phyloP scores from a whole-genome alignment of 352 stramenopile genomes.

The Globisporangium middletonii region DNA sequence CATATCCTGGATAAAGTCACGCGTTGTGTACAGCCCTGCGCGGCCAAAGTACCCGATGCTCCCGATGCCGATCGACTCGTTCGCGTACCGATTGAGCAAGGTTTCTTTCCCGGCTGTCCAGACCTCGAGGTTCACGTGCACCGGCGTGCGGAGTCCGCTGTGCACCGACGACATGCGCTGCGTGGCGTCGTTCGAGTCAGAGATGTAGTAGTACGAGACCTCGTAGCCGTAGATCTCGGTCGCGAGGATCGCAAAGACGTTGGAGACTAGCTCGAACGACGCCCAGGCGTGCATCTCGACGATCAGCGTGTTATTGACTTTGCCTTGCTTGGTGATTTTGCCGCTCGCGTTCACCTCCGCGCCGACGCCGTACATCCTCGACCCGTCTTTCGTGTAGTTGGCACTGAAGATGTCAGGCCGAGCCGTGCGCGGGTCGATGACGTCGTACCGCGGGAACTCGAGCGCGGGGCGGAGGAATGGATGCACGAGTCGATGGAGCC shows the following conservation, averaged over 20 bases:
- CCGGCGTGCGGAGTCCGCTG: slow-evolving; percentile 21
- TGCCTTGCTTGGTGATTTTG: slow-evolving; percentile 10
- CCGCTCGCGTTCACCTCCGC: slow-evolving; percentile 16
- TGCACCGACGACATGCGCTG: slow-evolving; percentile 27
- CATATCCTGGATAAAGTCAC: slow-evolving; percentile 21
- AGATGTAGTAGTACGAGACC: slow-evolving; percentile 10
- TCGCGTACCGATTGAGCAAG: slow-evolving; percentile 16
- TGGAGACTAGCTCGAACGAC: slow-evolving; percentile 19
- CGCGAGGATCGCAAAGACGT: slow-evolving; percentile 26
- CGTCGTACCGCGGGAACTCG: slow-evolving; percentile 12
- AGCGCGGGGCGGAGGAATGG: slow-evolving; percentile 25
- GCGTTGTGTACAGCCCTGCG: slow-evolving; percentile 33
- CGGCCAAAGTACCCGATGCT: slow-evolving; percentile 24
- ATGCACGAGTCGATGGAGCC: slow-evolving; percentile 10
- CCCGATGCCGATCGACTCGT: slow-evolving; percentile 20
- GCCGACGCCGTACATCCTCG: slow-evolving; percentile 17
- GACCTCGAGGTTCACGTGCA: slow-evolving; percentile 32
- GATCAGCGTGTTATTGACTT: slow-evolving; percentile 18
- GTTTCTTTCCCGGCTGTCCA: slow-evolving; percentile 16
- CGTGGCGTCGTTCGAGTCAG: neutral
- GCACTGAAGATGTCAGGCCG: neutral
- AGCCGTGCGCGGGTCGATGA: slow-evolving; percentile 19
- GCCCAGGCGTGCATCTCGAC: slow-evolving; percentile 21
- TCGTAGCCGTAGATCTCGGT: slow-evolving; percentile 18
- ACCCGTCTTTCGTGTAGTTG: slow-evolving; percentile 11